phyloP scores from a whole-genome alignment of 2,329 filamentous ascomycete genomes.

The Magnaporthiopsis rhizophila region DNA sequence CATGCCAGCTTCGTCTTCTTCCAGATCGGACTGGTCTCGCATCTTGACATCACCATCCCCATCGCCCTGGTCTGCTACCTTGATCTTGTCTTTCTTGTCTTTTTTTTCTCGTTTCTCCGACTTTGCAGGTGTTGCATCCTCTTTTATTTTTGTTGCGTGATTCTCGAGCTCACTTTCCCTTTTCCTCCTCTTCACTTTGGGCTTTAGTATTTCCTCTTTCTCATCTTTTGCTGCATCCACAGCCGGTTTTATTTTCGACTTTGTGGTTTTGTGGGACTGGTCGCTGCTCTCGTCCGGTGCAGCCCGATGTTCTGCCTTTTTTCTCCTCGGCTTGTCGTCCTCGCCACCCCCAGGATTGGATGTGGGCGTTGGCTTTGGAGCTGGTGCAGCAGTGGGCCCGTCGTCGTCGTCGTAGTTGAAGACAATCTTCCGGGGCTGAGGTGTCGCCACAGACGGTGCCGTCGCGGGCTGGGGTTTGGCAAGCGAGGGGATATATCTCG shows the following conservation, averaged over 20 bases:
- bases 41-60: constrained; percentile 3
- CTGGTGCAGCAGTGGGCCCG: constrained; percentile 4
- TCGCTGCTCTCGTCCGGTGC: constrained; percentile 19
- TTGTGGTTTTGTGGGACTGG: constrained; percentile 21
- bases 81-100: not conserved
- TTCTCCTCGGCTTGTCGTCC: constrained; percentile 18
- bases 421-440: constrained; percentile 16
- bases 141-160: not conserved
- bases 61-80: not conserved
- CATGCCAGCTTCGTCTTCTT: not conserved
- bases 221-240: not conserved
- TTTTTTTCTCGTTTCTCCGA: not conserved
- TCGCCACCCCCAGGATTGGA: constrained; percentile 13
- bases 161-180: constrained; percentile 11
- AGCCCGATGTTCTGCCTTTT: constrained; percentile 18
- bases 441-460: not conserved
- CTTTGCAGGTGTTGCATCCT: not conserved
- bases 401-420: constrained; percentile 17
- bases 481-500: constrained; percentile 12
- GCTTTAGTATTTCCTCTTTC: not conserved
- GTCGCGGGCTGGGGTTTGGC: constrained; percentile 4
- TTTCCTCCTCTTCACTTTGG: constrained; percentile 21
- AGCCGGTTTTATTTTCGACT: constrained; percentile 7
- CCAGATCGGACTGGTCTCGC: not conserved
- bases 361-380: constrained; percentile 13